Base-by-base conservation (phyloP, 768 basidiomycete species). In the Plicaturopsis crispa region DNA sequence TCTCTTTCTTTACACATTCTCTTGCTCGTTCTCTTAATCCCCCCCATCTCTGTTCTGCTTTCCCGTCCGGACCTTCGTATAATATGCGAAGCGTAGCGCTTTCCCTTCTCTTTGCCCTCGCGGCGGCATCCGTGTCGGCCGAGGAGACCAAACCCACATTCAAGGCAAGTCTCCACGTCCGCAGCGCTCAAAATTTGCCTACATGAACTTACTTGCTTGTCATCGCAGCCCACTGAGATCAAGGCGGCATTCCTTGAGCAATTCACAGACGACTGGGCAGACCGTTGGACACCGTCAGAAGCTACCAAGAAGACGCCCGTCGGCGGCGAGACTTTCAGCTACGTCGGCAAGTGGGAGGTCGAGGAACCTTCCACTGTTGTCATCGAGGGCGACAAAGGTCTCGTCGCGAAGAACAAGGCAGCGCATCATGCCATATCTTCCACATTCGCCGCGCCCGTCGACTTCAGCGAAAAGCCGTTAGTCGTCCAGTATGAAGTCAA, bases 401-500 rank as follows among this genome's bases (percentile, higher is more conserved):
- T 97, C 50, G 92, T 99, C 28, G 89, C 89, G 6, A 93, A 97
- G 72, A 83, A 80, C 65, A 91, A 93, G 70, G 96, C 96, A 39
- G 91, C 92, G 14, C 94, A 98, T 61, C 94, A 98, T 56, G 96
- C 96, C 57, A 97, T 99, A 61, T 97, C 94, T 43, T 90, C 93
- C 1, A 84, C 92, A 10, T 92, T 99, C 63, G 50, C 63, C 11
- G 57, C 71, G 41, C 73, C 88, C 38, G 67, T 97, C 53, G 80
- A 84, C 69, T 88, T 93, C 66, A 73, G 72, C 50, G 65, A 75
- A 41, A 73, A 93, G 63, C 85, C 93, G 31, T 71, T 98, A 32
- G 92, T 98, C 48, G 84, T 98, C 14, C 92, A 96, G 58, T 99
- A 99, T 54, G 96, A 99, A 60, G 96, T 96, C 68, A 94, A 98